These are phyloP conservation scores for Fusarium brevicatenulatum DNA, from an alignment of 2,329 filamentous ascomycete genomes.

Conservation along the genomic window DNA sequence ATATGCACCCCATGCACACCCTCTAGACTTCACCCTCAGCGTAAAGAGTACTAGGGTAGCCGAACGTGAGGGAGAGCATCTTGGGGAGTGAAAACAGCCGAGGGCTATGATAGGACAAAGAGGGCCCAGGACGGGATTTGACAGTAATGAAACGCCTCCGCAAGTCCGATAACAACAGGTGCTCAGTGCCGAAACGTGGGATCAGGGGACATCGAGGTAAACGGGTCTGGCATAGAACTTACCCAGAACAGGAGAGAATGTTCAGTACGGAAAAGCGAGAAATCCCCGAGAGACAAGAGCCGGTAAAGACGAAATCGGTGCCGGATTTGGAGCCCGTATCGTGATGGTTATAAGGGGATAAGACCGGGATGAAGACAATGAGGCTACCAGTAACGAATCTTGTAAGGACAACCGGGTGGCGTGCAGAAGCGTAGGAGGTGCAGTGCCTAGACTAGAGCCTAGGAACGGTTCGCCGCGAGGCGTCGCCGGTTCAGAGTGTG, in stretches of 20 bases:
- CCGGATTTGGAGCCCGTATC: constrained; percentile 22
- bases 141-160: constrained; percentile 35
- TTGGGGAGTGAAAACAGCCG: constrained; percentile 20
- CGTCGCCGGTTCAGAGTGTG: constrained; percentile 23
- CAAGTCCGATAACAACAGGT: constrained; percentile 37
- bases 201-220: constrained; percentile 29
- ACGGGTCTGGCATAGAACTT: constrained; percentile 36
- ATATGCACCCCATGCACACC: constrained; percentile 39
- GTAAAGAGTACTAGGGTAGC: constrained; percentile 7
- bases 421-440: constrained; percentile 22
- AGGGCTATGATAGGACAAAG: constrained; percentile 30
- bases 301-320: constrained; percentile 15
- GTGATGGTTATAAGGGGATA: constrained; percentile 21
- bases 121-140: neutral
- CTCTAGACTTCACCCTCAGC: constrained; percentile 21
- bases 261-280: constrained; percentile 37
- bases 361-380: constrained; percentile 11
- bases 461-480: constrained; percentile 23
- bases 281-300: constrained; percentile 31
- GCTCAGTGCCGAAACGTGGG: constrained; percentile 38
- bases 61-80: constrained; percentile 9
- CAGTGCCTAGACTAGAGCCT: constrained; percentile 1
- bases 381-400: constrained; percentile 33
- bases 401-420: constrained; percentile 25
- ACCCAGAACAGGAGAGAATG: constrained; percentile 32